These are phyloP conservation scores for Zymoseptoria crescenta DNA, from an alignment of 2,329 filamentous ascomycete species.

Conservation along the genomic window DNA sequence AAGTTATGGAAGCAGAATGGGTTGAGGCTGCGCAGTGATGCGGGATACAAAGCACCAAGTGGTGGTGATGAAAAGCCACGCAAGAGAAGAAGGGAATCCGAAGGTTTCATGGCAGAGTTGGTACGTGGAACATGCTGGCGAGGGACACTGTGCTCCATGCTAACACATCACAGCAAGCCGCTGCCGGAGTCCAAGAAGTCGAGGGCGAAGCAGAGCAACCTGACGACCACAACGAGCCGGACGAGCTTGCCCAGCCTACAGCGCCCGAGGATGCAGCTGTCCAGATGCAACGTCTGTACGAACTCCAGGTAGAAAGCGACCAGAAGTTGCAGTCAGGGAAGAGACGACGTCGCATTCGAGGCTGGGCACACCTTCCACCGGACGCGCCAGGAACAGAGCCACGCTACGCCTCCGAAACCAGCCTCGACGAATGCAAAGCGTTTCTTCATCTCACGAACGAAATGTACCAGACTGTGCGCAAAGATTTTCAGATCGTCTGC, in stretches of 20 bases:
- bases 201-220: not conserved
- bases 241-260: conserved; percentile 6
- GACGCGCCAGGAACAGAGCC: conserved; percentile 57
- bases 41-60: conserved; percentile 22
- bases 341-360: conserved; percentile 58
- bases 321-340: conserved; percentile 57
- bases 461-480: conserved; percentile 57
- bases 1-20: conserved; percentile 57
- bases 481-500: conserved; percentile 64
- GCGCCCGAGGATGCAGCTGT: conserved; percentile 15
- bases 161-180: not conserved
- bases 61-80: conserved; percentile 24
- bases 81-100: conserved; percentile 4
- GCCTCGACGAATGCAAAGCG: conserved; percentile 67
- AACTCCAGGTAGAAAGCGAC: conserved; percentile 42
- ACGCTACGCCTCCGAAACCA: conserved; percentile 75
- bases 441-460: conserved; percentile 57
- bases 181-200: not conserved
- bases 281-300: conserved; percentile 17
- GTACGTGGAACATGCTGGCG: not conserved
- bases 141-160: not conserved
- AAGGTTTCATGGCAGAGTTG: conserved; percentile 1
- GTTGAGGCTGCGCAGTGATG: conserved; percentile 19
- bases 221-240: not conserved
- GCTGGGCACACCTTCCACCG: conserved; percentile 60